phyloP scores from a whole-genome alignment of 2,329 filamentous ascomycete species.

The Didymella exigua region DNA sequence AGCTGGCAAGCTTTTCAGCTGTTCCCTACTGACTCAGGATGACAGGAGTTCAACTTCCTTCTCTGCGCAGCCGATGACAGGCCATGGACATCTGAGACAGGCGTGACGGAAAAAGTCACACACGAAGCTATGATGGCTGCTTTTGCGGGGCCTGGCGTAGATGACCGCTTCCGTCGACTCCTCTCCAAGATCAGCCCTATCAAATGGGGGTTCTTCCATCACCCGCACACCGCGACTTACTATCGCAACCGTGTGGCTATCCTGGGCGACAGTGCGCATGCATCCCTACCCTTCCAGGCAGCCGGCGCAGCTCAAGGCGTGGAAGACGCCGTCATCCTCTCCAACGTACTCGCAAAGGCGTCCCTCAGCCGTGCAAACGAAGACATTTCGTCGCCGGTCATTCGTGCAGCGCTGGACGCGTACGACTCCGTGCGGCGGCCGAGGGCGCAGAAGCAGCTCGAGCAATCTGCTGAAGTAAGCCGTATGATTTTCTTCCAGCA shows the following conservation, averaged over 20 bases:
- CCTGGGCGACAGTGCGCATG: constrained; percentile 39
- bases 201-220: constrained; percentile 36
- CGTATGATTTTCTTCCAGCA: constrained; percentile 22
- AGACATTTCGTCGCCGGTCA: neutral
- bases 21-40: neutral
- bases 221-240: constrained; percentile 31
- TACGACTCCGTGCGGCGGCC: constrained; percentile 33
- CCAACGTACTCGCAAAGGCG: constrained; percentile 22
- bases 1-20: constrained; percentile 11
- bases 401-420: constrained; percentile 27
- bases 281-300: constrained; percentile 33
- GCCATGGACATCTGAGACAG: constrained; percentile 5
- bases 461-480: constrained; percentile 20
- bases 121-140: constrained; percentile 33
- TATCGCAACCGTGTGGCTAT: constrained; percentile 28
- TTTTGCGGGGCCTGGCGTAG: constrained; percentile 20
- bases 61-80: neutral
- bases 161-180: constrained; percentile 23
- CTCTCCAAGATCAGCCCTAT: constrained; percentile 25
- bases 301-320: constrained; percentile 38
- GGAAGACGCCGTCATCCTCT: constrained; percentile 38
- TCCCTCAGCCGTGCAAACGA: neutral
- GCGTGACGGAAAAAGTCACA: constrained; percentile 20
- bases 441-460: constrained; percentile 32
- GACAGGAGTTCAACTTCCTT: constrained; percentile 11